These are phyloP conservation scores for Rhizopogon vesiculosus DNA, from an alignment of 768 basidiomycete genomes.

Conservation along the genomic window DNA sequence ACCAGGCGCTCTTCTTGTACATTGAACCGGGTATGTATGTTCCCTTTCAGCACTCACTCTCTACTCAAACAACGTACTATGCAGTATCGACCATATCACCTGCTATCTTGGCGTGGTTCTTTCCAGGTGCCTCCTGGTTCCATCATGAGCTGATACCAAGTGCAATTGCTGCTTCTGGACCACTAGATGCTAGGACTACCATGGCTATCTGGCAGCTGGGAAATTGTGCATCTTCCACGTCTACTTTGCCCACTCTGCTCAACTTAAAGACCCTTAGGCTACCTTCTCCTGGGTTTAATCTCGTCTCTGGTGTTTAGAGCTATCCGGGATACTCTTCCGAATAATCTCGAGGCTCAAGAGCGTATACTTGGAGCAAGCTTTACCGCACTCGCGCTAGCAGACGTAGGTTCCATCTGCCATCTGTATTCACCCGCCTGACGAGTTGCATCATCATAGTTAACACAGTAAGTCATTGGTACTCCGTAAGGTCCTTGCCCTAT, in stretches of 20 bases:
- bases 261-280: constrained; percentile 35
- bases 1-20: constrained; percentile 58
- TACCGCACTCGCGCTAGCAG: constrained; percentile 60
- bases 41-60: not conserved
- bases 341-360: constrained; percentile 60
- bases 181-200: constrained; percentile 44
- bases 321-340: constrained; percentile 51
- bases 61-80: constrained; percentile 12
- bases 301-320: constrained; percentile 66
- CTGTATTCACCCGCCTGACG: not conserved
- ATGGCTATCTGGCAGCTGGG: constrained; percentile 68
- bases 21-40: constrained; percentile 52
- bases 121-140: constrained; percentile 64
- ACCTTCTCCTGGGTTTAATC: constrained; percentile 57
- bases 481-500: constrained; percentile 1
- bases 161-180: constrained; percentile 15
- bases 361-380: constrained; percentile 61
- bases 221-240: constrained; percentile 44
- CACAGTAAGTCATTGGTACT: constrained; percentile 44
- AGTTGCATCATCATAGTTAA: constrained; percentile 34
- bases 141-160: constrained; percentile 60
- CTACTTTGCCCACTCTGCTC: not conserved
- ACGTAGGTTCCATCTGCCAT: constrained; percentile 41
- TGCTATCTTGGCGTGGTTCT: constrained; percentile 47
- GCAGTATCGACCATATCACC: constrained; percentile 49